These are phyloP conservation scores for Tulasnella sp. DNA, from an alignment of 768 basidiomycete species.

Conservation along the genomic window DNA sequence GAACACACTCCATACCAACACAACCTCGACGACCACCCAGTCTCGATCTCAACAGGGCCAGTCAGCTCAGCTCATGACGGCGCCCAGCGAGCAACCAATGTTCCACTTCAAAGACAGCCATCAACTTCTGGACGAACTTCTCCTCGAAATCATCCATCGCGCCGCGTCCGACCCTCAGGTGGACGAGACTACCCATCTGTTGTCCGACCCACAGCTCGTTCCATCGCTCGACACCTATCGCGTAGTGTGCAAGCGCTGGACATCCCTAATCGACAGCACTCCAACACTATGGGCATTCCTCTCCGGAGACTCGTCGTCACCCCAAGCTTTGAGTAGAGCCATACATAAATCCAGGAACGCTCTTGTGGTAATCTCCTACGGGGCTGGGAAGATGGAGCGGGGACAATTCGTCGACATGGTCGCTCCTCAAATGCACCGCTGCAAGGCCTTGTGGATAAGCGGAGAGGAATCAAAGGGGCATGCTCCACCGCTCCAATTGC, in stretches of 20 bases:
- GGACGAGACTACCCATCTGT: not conserved
- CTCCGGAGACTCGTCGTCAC: not conserved
- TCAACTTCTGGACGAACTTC: not conserved
- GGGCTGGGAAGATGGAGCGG: not conserved
- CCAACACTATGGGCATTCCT: not conserved
- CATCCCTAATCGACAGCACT: not conserved
- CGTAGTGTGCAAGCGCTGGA: not conserved
- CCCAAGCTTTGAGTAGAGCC: not conserved
- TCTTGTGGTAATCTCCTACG: not conserved
- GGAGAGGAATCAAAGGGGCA: no score
- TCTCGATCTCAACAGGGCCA: no score
- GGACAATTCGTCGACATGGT: not conserved
- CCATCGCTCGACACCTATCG: not conserved
- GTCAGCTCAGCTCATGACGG: no score
- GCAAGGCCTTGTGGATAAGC: not conserved
- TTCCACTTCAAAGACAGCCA: no score
- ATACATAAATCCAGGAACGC: not conserved
- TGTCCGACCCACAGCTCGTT: not conserved
- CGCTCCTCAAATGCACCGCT: not conserved
- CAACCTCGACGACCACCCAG: no score
- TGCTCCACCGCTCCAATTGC: not conserved
- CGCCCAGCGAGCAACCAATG: no score
- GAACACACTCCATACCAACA: no score
- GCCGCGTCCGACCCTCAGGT: not conserved
- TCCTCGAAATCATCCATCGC: not conserved